Conservation (phyloP, 2,329 filamentous ascomycete species). For the Cladorrhinum sp. region DNA sequence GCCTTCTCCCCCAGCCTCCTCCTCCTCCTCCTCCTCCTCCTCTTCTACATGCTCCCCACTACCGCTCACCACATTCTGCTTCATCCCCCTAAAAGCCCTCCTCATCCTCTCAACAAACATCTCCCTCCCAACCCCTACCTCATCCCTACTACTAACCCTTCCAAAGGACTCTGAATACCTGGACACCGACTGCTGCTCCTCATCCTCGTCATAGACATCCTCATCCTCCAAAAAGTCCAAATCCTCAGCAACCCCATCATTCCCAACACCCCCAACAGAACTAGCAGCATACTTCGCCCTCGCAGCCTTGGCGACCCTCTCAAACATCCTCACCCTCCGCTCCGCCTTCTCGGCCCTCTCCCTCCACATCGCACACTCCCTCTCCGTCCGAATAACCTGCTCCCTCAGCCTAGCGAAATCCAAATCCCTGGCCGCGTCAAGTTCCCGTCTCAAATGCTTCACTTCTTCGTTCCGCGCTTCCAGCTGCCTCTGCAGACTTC, state of each 20-base stretch:
- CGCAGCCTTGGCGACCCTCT: slow-evolving; percentile 28
- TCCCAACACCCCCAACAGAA: background rate
- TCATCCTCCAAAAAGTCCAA: background rate
- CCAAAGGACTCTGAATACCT: background rate
- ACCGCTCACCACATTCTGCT: background rate
- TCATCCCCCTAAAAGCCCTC: background rate
- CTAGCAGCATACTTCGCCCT: slow-evolving; percentile 3
- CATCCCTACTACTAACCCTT: background rate
- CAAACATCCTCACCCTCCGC: slow-evolving; percentile 46
- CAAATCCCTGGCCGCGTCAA: slow-evolving; percentile 30
- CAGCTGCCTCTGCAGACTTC: slow-evolving; percentile 47
- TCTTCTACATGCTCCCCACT: background rate
- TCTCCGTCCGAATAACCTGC: slow-evolving; percentile 43
- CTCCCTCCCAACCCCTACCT: background rate
- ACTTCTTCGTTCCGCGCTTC: slow-evolving; percentile 45
- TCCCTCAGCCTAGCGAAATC: slow-evolving; percentile 42
- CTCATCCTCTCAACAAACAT: slow-evolving; percentile 1
- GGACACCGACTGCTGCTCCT: background rate
- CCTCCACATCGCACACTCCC: slow-evolving; percentile 50
- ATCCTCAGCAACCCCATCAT: background rate
- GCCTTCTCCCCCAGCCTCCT: no score
- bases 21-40: background rate
- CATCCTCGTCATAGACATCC: background rate
- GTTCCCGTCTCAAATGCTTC: slow-evolving; percentile 41
- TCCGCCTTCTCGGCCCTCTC: slow-evolving; percentile 56